Conservation (phyloP, 352 stramenopile species). For the Phytophthora quininea region DNA sequence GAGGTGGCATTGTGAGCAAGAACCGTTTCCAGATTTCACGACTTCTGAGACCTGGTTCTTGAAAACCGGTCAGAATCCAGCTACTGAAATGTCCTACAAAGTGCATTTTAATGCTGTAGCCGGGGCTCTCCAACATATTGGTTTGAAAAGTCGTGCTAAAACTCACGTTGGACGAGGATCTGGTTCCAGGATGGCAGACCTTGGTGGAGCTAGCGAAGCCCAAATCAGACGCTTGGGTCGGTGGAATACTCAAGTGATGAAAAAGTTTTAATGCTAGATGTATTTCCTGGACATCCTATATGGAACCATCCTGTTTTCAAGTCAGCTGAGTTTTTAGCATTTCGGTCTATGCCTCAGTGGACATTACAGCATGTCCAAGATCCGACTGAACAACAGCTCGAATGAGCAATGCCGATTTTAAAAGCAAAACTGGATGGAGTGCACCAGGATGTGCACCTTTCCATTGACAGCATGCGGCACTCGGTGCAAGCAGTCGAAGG, state of each 20-base stretch:
- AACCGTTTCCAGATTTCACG: neutral
- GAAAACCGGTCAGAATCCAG: neutral
- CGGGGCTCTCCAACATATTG: constrained; percentile 1
- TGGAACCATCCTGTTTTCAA: neutral
- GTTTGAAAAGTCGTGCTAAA: neutral
- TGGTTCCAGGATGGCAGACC: constrained; percentile 1
- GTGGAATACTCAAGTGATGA: neutral
- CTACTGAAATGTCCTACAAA: neutral
- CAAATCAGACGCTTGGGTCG: constrained; percentile 1
- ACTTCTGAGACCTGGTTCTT: neutral
- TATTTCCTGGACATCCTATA: neutral
- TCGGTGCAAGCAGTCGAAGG: neutral
- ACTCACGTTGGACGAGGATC: neutral
- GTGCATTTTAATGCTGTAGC: neutral
- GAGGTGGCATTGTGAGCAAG: neutral
- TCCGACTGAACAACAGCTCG: neutral
- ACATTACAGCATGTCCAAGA: neutral
- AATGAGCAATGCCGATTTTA: neutral
- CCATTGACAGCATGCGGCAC: neutral
- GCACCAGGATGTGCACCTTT: neutral
- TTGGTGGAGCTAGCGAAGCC: neutral
- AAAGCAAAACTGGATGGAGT: neutral
- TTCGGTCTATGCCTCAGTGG: neutral
- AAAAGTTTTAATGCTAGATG: neutral
- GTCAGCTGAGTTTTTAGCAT: neutral